Evolutionary conservation across 768 basidiomycete genomes (phyloP), one percentile per base, ranked within the genome.

Genomic region (Boletus vinaceobasis): DNA sequence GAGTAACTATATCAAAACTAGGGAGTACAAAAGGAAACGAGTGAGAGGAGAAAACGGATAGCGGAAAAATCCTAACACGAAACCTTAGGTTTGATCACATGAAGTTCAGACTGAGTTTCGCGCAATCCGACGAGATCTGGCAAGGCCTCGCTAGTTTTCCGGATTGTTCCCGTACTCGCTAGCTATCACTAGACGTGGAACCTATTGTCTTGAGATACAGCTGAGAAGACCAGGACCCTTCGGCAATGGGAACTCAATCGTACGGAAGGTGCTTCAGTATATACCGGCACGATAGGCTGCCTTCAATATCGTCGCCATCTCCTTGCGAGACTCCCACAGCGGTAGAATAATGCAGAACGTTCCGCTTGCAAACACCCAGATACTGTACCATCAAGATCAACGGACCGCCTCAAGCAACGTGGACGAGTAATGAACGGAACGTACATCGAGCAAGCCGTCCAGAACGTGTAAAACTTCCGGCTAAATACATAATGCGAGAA

Each of bases 381-480:
- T 73, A 46, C 72, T 72, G 32, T 32, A 10, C 7, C 37, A 45
- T 39, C 36, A 27, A 33, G n/a, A 47, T 60, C 26, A 61, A 52
- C 19, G n/a, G 8, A 51, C 38, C 15, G 14, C 48, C 39, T 9
- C 35, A 36, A 31, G 42, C 15, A 51, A 52, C 15, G 27, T 49
- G 48, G 35, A 44, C 19, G 23, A 31, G 13, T 48, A 29, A 39
- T 13, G n/a, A 21, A 13, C 8, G 21, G 23, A 42, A 64, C 68
- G 8, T 57, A 75, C 72, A 75, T 75, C 50, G 71, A 71, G 21
- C 71, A 65, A 4, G 74, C 67, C 14, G 70, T 70, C 75, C 73
- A 75, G 53, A 75, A 75, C 37, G 56, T 62, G 49, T 64, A 75
- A 60, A 75, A 76, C 27, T 57, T 56, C 38, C 65, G 65, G 40